phyloP scores from a whole-genome alignment of 2,329 filamentous ascomycete species.

The Talaromyces amestolkiae region DNA sequence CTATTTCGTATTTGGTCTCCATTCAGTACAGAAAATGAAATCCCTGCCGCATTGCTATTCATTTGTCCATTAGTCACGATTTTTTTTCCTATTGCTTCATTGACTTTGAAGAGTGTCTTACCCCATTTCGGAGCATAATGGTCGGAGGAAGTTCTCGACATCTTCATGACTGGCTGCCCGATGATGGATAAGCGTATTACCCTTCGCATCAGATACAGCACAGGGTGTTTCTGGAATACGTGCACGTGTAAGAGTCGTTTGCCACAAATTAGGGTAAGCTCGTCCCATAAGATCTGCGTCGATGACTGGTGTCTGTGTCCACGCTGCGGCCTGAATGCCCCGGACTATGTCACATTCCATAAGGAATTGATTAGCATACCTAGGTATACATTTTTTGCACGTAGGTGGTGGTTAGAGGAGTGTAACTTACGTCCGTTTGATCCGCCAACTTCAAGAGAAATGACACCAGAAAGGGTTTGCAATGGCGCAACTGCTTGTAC shows the following conservation, averaged over 20 bases:
- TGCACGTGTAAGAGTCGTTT: constrained; percentile 45
- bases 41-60: constrained; percentile 20
- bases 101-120: too few species aligned
- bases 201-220: constrained; percentile 44
- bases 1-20: background rate
- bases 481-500: background rate
- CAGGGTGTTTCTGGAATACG: constrained; percentile 41
- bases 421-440: background rate
- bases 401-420: too few species aligned
- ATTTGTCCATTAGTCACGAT: constrained; percentile 9
- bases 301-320: constrained; percentile 27
- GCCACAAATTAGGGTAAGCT: constrained; percentile 47
- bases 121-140: constrained; percentile 44
- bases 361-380: background rate
- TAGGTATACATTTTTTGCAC: too few species aligned
- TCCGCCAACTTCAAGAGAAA: background rate
- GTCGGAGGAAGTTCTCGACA: constrained; percentile 45
- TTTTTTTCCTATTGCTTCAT: too few species aligned
- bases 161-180: constrained; percentile 36
- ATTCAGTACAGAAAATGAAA: background rate
- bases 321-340: constrained; percentile 1
- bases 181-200: constrained; percentile 46
- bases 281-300: constrained; percentile 47
- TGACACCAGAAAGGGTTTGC: background rate
- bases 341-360: background rate